Base-by-base conservation (phyloP, 768 basidiomycete genomes). In the Ephemerocybe angulata region DNA sequence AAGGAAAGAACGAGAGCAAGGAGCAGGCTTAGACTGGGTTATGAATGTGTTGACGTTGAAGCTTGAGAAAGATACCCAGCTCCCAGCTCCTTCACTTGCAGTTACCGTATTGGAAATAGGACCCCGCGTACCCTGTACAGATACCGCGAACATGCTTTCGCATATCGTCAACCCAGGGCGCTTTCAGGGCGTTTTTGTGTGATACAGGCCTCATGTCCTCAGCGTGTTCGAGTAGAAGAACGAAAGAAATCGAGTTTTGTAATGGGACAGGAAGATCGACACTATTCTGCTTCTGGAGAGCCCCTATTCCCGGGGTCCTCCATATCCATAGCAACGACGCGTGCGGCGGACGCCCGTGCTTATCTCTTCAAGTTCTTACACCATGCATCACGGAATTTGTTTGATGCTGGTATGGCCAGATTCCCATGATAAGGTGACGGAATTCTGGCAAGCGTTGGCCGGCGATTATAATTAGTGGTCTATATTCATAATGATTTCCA, bases 21-120 rank as follows among this genome's bases (percentile, higher is more conserved):
- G 46, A 31, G 25, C 30, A 29, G 54, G 33, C 40, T 40, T 42
- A 35, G 54, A 40, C 53, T 54, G 22, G 46, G 53, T 49, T 49
- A 55, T 55, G 54, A 55, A 55, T 50, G 54, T 48, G 54, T 55
- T 48, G 46, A 40, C 37, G 54, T 50, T 50, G 22, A 43, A 55
- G 54, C 21, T 50, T 54, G 53, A 48, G 53, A 54, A 54, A 54
- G 37, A 52, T 35, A 31, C 8, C 33, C 27, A 15, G 21, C 52
- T 52, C 52, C 29, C 40, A 30, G 17, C 11, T 29, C 25, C 42
- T 44, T 28, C 21, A 17, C n/a, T n/a, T 19, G 29, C 51, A 4
- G 10, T 24, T 44, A 30, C 46, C 46, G 46, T 21, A 48, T 11
- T 10, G 27, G 28, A 15, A 48, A 48, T 30, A 48, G 46, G 46